Conservation (phyloP, 2,329 filamentous ascomycete species). For the Balansia obtecta region DNA sequence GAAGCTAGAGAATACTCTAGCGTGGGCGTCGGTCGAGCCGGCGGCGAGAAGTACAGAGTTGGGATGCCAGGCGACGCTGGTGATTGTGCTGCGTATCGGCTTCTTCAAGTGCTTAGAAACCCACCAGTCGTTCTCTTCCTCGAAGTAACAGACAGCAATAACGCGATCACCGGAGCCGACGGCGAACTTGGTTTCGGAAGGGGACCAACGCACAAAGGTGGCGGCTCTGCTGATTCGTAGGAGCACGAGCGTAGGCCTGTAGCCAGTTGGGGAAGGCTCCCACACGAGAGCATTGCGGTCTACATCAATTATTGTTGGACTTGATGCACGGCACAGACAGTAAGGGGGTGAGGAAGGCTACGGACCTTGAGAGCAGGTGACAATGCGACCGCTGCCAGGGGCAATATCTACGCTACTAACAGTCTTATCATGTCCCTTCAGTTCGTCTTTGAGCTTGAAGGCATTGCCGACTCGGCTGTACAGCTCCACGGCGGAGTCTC, state of each 20-base stretch:
- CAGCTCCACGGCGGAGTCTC: slow-evolving; percentile 81
- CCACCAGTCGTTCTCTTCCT: slow-evolving; percentile 99
- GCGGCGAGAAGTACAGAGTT: slow-evolving; percentile 92
- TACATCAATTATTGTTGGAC: slow-evolving; percentile 20
- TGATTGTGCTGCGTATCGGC: slow-evolving; percentile 94
- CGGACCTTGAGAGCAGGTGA: slow-evolving; percentile 89
- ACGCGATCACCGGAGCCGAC: slow-evolving; percentile 92
- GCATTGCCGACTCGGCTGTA: slow-evolving; percentile 61
- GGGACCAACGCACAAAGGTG: slow-evolving; percentile 94
- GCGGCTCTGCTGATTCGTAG: slow-evolving; percentile 94
- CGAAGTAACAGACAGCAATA: slow-evolving; percentile 96
- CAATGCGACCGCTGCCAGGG: slow-evolving; percentile 78
- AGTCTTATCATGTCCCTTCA: slow-evolving; percentile 94
- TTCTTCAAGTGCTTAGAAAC: slow-evolving; percentile 99
- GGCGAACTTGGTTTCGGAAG: slow-evolving; percentile 92
- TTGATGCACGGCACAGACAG: not conserved
- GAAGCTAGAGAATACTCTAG: slow-evolving; percentile 86
- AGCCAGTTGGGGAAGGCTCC: slow-evolving; percentile 84
- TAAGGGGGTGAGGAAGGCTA: not conserved
- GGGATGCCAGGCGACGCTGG: slow-evolving; percentile 89
- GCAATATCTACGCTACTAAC: slow-evolving; percentile 96
- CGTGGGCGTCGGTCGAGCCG: slow-evolving; percentile 94
- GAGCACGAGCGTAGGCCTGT: slow-evolving; percentile 94
- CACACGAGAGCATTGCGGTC: slow-evolving; percentile 97
- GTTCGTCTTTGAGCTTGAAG: slow-evolving; percentile 79